Evolutionary conservation across 331 rosid species (phyloP).

Genomic region (Telfairia occidentalis): DNA sequence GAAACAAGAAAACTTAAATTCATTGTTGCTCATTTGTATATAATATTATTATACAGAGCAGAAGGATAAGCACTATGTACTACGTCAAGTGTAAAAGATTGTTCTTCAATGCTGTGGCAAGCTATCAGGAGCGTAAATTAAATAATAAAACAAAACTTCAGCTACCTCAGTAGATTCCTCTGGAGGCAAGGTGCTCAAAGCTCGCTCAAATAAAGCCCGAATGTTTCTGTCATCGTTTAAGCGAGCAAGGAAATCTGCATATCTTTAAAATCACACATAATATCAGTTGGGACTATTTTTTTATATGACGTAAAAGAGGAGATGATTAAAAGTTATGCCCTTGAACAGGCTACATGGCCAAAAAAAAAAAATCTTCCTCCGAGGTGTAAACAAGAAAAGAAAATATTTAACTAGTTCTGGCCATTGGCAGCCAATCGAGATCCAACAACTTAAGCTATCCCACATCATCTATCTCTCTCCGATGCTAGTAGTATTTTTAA

Average conservation of each 20-base stretch:
- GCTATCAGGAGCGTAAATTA: neutral
- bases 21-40: neutral
- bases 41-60: neutral
- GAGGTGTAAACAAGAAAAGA: neutral
- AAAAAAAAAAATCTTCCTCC: neutral
- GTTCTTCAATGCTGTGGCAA: neutral
- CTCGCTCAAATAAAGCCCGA: slow-evolving; percentile 88
- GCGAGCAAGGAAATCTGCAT: slow-evolving; percentile 86
- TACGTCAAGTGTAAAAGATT: neutral
- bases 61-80: neutral
- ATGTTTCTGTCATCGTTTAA: slow-evolving; percentile 89
- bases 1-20: neutral
- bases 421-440: neutral
- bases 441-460: neutral
- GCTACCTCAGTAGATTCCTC: slow-evolving; percentile 76
- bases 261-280: slow-evolving; percentile 33
- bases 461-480: neutral
- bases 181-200: slow-evolving; percentile 69
- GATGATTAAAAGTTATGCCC: neutral
- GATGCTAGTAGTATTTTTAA: neutral
- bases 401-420: neutral
- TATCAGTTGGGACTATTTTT: neutral
- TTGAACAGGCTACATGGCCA: neutral
- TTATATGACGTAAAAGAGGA: neutral
- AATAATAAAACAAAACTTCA: neutral